Evolutionary conservation across 208 protist species (phyloP), one percentile per base, ranked within the genome.

Genomic region (Giardia duodenalis): DNA sequence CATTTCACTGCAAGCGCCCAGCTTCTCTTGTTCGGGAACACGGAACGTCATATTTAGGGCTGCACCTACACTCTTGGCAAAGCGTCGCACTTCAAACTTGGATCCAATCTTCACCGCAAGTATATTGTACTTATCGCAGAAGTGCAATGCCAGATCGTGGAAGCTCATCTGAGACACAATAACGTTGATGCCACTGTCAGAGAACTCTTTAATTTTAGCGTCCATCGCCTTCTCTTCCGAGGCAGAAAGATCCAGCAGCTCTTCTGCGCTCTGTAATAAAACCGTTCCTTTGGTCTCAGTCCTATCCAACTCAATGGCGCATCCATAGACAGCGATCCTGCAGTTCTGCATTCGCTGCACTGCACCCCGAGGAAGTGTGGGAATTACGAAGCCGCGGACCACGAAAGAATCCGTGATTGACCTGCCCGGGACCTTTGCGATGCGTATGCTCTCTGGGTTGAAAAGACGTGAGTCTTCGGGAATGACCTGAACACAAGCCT

Each of bases 141-240:
- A 99, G 95, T 99, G 98, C 22, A 99, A 92, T 22, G 98, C 98
- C 43, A 99, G 96, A 92, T 99, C 99, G 67, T 97, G 97, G 93
- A 99, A 97, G 39, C 95, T 97, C 43, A 96, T 96, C 92, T 98
- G 98, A 45, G 97, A 98, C 43, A 99, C 97, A 76, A 99, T 95
- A 44, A 99, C 96, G 93, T 99, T 99, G 39, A 97, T 96, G 45
- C 99, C 99, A 30, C 96, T 95, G 76, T 97, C 97, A 57, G 96
- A 95, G 93, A 99, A 98, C 89, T 96, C 96, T 93, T 96, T 96
- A 94, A 99, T 97, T 44, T 93, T 94, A 93, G 97, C 95, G 92
- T 99, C 96, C 94, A 99, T 97, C 0, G 96, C 92, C 44, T 97
- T 95, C 95, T 99, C 99, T 95, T 99, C 98, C 93, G 96, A 95